These are phyloP conservation scores for Xylaria intraflava DNA, from an alignment of 495 filamentous ascomycete genomes.

Conservation along the genomic window DNA sequence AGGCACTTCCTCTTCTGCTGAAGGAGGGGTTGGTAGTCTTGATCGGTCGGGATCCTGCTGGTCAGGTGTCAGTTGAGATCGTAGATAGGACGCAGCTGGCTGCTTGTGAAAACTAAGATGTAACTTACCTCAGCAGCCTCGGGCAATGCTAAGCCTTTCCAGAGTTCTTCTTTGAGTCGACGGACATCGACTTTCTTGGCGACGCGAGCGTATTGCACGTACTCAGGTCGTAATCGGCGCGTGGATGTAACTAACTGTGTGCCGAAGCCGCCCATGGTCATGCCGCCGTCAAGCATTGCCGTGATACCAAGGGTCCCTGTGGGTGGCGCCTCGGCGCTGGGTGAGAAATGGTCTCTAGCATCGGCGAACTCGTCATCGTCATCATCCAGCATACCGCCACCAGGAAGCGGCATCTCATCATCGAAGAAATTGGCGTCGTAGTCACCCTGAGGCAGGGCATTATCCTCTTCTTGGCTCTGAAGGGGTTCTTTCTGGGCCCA, in stretches of 20 bases:
- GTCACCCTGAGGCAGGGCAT: slow-evolving; percentile 51
- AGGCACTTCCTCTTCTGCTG: slow-evolving; percentile 18
- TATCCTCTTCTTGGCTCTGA: slow-evolving; percentile 35
- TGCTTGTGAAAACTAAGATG: not conserved
- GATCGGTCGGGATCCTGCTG: slow-evolving; percentile 23
- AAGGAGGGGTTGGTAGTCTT: slow-evolving; percentile 27
- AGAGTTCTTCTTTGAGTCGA: slow-evolving; percentile 90
- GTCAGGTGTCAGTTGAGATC: not conserved
- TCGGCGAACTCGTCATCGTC: slow-evolving; percentile 81
- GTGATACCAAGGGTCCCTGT: slow-evolving; percentile 38
- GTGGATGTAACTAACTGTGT: slow-evolving; percentile 89
- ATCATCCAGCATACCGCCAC: slow-evolving; percentile 69
- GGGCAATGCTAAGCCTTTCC: slow-evolving; percentile 76
- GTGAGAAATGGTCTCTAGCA: slow-evolving; percentile 83
- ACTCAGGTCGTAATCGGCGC: slow-evolving; percentile 77
- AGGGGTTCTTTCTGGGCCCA: slow-evolving; percentile 74
- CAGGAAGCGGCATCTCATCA: slow-evolving; percentile 73
- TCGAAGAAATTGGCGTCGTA: slow-evolving; percentile 99
- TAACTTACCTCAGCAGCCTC: slow-evolving; percentile 34
- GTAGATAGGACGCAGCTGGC: not conserved
- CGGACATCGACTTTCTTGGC: slow-evolving; percentile 99
- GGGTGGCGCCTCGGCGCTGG: slow-evolving; percentile 52
- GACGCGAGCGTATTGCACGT: slow-evolving; percentile 90
- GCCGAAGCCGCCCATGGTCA: slow-evolving; percentile 66
- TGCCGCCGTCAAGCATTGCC: slow-evolving; percentile 41